phyloP scores from a whole-genome alignment of 768 basidiomycete species.

The Hydnomerulius pinastri region DNA sequence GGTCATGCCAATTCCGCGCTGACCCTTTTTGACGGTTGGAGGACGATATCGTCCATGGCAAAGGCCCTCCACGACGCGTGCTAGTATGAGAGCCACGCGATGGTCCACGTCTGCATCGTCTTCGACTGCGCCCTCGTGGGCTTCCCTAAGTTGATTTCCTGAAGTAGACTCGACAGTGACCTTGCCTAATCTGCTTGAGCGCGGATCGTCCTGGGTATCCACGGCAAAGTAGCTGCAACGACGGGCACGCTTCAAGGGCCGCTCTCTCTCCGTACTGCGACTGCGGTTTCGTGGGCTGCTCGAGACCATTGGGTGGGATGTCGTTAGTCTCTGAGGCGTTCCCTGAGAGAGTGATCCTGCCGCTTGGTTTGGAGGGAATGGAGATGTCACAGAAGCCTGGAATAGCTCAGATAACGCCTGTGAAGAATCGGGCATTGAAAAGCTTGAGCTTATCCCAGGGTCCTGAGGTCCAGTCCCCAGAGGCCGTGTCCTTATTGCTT shows the following conservation, averaged over 20 bases:
- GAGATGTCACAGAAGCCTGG: conserved; percentile 3
- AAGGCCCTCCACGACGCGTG: conserved; percentile 22
- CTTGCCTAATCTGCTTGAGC: conserved; percentile 15
- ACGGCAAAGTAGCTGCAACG: conserved; percentile 14
- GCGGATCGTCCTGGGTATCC: conserved; percentile 6
- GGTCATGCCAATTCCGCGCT: conserved; percentile 21
- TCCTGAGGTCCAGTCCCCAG: conserved; percentile 12
- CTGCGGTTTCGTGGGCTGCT: conserved; percentile 12
- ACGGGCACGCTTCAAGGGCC: conserved; percentile 30
- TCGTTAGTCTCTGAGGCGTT: conserved; percentile 5
- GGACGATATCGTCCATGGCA: conserved; percentile 23
- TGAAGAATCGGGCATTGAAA: conserved; percentile 7
- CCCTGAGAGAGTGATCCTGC: conserved; percentile 14
- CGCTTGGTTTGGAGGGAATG: background rate
- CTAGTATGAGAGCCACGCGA: conserved; percentile 22
- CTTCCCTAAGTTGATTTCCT: conserved; percentile 1
- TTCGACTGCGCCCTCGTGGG: background rate
- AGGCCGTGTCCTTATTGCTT: background rate
- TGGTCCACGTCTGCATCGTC: conserved; percentile 5
- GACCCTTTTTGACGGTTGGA: conserved; percentile 1
- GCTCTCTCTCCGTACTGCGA: conserved; percentile 25
- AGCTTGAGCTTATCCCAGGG: conserved; percentile 15
- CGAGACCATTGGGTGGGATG: conserved; percentile 1
- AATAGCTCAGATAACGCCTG: conserved; percentile 6
- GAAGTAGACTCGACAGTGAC: conserved; percentile 7